These are phyloP conservation scores for Acrocalymma vagum DNA, from an alignment of 2,329 filamentous ascomycete species.

Conservation along the genomic window DNA sequence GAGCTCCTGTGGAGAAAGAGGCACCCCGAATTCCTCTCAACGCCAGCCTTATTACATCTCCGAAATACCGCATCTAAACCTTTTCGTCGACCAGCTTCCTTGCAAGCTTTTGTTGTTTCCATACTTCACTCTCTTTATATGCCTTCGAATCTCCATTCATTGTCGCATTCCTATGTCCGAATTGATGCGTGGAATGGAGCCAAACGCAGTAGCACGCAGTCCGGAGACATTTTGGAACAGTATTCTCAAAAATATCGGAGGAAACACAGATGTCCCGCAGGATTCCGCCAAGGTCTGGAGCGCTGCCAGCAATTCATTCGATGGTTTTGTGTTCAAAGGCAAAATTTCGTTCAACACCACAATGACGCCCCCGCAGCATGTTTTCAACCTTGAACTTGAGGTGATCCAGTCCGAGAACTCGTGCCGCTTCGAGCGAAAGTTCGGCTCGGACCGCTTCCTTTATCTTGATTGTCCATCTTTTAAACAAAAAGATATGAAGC, in stretches of 20 bases:
- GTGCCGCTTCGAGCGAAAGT: slow-evolving; percentile 47
- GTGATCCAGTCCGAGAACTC: slow-evolving; percentile 39
- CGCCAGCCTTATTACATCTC: slow-evolving; percentile 33
- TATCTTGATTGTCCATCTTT: slow-evolving; percentile 48
- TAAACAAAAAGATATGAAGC: slow-evolving; percentile 12
- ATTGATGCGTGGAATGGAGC: slow-evolving; percentile 21
- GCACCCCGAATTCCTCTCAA: slow-evolving; percentile 14
- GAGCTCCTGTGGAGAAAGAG: slow-evolving; percentile 15
- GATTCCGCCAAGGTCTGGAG: slow-evolving; percentile 35
- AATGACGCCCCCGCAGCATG: slow-evolving; percentile 11
- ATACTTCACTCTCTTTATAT: slow-evolving; percentile 46
- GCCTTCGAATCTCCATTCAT: slow-evolving; percentile 32
- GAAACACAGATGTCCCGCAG: slow-evolving; percentile 5
- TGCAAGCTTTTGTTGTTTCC: slow-evolving; percentile 21
- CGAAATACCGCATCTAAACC: slow-evolving; percentile 31
- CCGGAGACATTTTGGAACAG: slow-evolving; percentile 29
- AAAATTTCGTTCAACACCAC: slow-evolving; percentile 27
- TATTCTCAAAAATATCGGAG: slow-evolving; percentile 13
- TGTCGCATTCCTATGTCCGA: slow-evolving; percentile 16
- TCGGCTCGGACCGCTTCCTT: slow-evolving; percentile 52
- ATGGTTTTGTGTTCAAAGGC: slow-evolving; percentile 46
- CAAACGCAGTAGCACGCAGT: slow-evolving; percentile 9
- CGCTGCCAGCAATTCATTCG: slow-evolving; percentile 24
- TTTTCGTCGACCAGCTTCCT: slow-evolving; percentile 35
- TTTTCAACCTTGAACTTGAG: slow-evolving; percentile 36